Evolutionary conservation across 768 basidiomycete species (phyloP), one percentile per base, ranked within the genome.

Genomic region (Heimioporus sp.): DNA sequence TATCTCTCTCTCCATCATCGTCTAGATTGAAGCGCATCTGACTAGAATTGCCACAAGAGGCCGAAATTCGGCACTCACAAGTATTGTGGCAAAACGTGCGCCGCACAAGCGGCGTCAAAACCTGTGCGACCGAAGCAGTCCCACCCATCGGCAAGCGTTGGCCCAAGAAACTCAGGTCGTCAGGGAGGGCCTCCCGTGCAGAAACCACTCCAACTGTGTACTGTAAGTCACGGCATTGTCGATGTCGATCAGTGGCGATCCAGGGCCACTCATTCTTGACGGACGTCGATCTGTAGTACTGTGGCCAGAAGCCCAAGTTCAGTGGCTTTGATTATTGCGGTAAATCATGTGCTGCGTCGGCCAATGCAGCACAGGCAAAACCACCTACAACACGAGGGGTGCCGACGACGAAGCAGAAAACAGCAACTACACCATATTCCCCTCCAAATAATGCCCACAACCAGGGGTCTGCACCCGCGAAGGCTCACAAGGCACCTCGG

Each of bases 231-330:
- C 43, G 48, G 43, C 55, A 46, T 53, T 43, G 24, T 51, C 49
- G 31, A 50, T 35, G 58, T 50, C 58, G 59, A 69, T 63, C 65
- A 61, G 63, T 65, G 52, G 49, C 51, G 65, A 69, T 65, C 60
- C 39, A 34, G 17, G 20, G n/a, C 24, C 48, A 43, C 48, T 58
- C 51, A 65, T 56, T 48, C 52, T 52, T 45, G 54, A 63, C 57
- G 64, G 48, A 17, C 43, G 61, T 48, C 64, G 62, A 65, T 63
- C 59, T 55, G 21, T 42, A 69, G 68, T 34, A 67, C 34, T 86
- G 85, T 64, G 77, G 81, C 56, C 78, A 79, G 68, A 83, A 80
- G 56, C 80, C 82, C 11, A 86, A 82, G 66, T 81, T 76, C 69
- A 77, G 72, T 51, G 73, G 73, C 57, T 81, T 80, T 60, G 78